Percentiles rank a stretch among this genome's conserved stretches.
Evolutionary conservation across 768 basidiomycete species (phyloP).

Genomic region (Amyloporia xantha): DNA sequence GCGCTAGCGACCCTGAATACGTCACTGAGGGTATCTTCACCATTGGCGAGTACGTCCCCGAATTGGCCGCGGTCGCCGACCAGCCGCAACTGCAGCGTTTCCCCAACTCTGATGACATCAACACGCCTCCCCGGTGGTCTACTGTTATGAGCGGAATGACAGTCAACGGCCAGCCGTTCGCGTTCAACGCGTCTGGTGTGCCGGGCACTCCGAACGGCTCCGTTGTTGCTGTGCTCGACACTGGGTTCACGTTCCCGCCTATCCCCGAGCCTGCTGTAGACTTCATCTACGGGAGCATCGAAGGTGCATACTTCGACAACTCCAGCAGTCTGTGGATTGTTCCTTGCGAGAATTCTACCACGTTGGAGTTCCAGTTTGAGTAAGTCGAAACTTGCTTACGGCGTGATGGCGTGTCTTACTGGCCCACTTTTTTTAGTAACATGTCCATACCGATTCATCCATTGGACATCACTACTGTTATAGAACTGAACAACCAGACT

Average conservation of each 20-base stretch:
- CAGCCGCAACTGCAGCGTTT: constrained; percentile 33
- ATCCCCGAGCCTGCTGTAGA: constrained; percentile 21
- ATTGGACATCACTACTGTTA: constrained; percentile 22
- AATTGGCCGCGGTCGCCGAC: constrained; percentile 11
- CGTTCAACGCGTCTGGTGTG: constrained; percentile 33
- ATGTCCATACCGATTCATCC: constrained; percentile 27
- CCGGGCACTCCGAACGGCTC: constrained; percentile 14
- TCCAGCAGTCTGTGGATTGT: constrained; percentile 22
- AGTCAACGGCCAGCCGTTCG: constrained; percentile 44
- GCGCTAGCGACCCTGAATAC: constrained; percentile 17
- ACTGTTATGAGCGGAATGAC: constrained; percentile 31
- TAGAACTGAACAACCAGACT: constrained; percentile 12
- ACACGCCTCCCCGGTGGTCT: constrained; percentile 42
- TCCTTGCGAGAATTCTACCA: constrained; percentile 24
- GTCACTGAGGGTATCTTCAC: constrained; percentile 21
- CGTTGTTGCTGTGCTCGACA: constrained; percentile 23
- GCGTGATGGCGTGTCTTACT: no score
- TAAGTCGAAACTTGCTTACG: no score
- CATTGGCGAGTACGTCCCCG: constrained; percentile 20
- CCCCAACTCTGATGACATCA: constrained; percentile 21
- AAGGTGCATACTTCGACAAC: constrained; percentile 21
- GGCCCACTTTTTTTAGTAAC: constrained; percentile 32
- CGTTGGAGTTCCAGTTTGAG: constrained; percentile 26
- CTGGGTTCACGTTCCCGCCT: constrained; percentile 24
- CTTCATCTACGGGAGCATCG: constrained; percentile 25